Evolutionary conservation across 2,329 filamentous ascomycete species (phyloP).

Genomic region (Fusarium robinianum): DNA sequence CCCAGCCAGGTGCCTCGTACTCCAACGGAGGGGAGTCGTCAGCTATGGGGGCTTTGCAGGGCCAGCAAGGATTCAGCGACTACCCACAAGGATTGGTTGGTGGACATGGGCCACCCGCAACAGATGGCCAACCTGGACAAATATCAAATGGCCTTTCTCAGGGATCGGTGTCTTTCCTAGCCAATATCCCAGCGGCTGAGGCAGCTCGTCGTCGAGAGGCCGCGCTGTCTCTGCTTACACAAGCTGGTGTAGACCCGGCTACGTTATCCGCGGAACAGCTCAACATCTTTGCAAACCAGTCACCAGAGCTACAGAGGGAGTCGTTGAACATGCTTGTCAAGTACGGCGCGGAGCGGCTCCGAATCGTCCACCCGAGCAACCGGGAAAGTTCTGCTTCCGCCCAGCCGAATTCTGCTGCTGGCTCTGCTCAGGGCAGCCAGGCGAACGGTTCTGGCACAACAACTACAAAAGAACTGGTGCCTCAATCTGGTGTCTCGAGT

Average conservation of each 20-base stretch:
- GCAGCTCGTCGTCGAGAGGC: slow-evolving; percentile 54
- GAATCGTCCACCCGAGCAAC: slow-evolving; percentile 59
- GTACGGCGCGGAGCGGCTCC: slow-evolving; percentile 61
- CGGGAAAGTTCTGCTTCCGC: slow-evolving; percentile 39
- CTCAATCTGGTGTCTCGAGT: slow-evolving; percentile 27
- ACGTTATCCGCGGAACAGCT: slow-evolving; percentile 61
- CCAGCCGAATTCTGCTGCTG: slow-evolving; percentile 32
- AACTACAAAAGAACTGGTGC: slow-evolving; percentile 41
- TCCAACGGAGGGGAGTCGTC: slow-evolving; percentile 10
- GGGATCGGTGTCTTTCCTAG: slow-evolving; percentile 29
- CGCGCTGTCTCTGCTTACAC: slow-evolving; percentile 53
- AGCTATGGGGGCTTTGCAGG: slow-evolving; percentile 2
- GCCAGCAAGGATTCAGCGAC: slow-evolving; percentile 13
- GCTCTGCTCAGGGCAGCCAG: slow-evolving; percentile 29
- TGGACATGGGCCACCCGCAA: slow-evolving; percentile 6
- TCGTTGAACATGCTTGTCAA: slow-evolving; percentile 61
- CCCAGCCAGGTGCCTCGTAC: slow-evolving; percentile 11
- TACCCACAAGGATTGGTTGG: slow-evolving; percentile 27
- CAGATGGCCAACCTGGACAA: slow-evolving; percentile 15
- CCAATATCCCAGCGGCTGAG: slow-evolving; percentile 50
- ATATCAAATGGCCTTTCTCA: slow-evolving; percentile 15
- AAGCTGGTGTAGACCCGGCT: slow-evolving; percentile 55
- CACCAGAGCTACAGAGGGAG: slow-evolving; percentile 57
- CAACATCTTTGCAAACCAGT: slow-evolving; percentile 63
- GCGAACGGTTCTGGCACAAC: slow-evolving; percentile 33